A percentile compares a stretch with the other conserved stretches of the same genome.
Conservation (phyloP, 345 rosid genomes). For the Camelina hispida region DNA sequence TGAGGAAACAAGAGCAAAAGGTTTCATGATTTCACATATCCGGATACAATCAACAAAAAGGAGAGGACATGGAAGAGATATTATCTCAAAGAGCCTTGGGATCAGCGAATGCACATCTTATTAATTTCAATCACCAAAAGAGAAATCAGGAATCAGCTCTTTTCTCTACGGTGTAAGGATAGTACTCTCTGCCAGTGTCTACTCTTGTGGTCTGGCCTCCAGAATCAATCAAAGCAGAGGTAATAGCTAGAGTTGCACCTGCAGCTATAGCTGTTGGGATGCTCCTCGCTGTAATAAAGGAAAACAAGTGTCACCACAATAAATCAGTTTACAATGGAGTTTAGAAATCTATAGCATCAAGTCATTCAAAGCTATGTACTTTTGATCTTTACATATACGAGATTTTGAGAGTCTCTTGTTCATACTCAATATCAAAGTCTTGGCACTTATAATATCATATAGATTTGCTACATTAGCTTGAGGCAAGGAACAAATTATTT, state of each 20-base stretch:
- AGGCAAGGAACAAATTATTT: neutral
- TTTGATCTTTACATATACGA: neutral
- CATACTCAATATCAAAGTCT: neutral
- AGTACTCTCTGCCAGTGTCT: slow-evolving; percentile 91
- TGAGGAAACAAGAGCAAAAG: slow-evolving; percentile 37
- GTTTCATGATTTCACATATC: slow-evolving; percentile 51
- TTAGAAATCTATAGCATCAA: neutral
- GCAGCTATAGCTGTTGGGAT: slow-evolving; percentile 84
- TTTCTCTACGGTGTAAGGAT: slow-evolving; percentile 90
- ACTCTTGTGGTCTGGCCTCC: slow-evolving; percentile 94
- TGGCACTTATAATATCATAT: slow-evolving; percentile 9
- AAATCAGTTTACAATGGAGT: slow-evolving; percentile 3
- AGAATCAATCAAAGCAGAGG: slow-evolving; percentile 79
- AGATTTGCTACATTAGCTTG: slow-evolving; percentile 11
- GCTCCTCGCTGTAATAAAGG: slow-evolving; percentile 66
- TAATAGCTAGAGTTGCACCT: slow-evolving; percentile 85
- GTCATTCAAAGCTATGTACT: slow-evolving; percentile 2
- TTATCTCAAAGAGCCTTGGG: slow-evolving; percentile 9
- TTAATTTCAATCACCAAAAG: slow-evolving; percentile 21
- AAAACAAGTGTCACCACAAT: neutral
- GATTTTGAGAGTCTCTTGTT: neutral
- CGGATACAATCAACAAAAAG: slow-evolving; percentile 42
- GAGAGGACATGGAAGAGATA: slow-evolving; percentile 17
- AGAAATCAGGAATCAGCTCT: slow-evolving; percentile 61
- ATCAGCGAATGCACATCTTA: slow-evolving; percentile 38